A percentile compares a stretch with the other conserved stretches of the same genome.
These are phyloP conservation scores for Arthrobotrys musiformis DNA, from an alignment of 2,329 filamentous ascomycete genomes.

Conservation along the genomic window DNA sequence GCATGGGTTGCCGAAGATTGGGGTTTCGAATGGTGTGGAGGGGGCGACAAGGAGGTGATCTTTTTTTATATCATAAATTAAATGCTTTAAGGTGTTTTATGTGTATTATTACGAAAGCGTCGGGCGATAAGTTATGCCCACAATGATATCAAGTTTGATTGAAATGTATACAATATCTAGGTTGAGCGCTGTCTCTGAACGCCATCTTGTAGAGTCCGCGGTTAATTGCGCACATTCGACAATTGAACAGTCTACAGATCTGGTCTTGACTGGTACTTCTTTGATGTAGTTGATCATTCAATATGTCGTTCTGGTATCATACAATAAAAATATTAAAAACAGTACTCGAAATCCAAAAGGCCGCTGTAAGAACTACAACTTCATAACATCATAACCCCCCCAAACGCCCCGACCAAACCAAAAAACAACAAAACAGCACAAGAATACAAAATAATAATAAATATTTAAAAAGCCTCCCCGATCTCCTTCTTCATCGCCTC, in stretches of 20 bases:
- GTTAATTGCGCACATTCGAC: too few relatives aligned
- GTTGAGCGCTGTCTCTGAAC: too few relatives aligned
- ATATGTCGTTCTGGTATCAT: conserved; percentile 35
- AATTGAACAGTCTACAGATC: too few relatives aligned
- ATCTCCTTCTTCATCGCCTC: conserved; percentile 75
- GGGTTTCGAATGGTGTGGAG: conserved; percentile 18
- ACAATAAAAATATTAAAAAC: not conserved
- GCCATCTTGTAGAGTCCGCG: too few relatives aligned
- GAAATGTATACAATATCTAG: too few relatives aligned
- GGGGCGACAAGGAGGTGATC: conserved; percentile 15
- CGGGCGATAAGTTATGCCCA: not conserved
- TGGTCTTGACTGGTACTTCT: too few relatives aligned
- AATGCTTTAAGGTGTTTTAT: not conserved
- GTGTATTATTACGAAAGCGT: not conserved
- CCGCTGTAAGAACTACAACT: conserved; percentile 21
- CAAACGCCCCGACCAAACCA: too few relatives aligned
- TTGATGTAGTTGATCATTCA: not conserved
- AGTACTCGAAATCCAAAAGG: not conserved
- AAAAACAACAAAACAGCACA: not conserved
- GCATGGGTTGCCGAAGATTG: conserved; percentile 36
- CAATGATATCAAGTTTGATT: too few relatives aligned
- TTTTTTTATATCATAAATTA: too few relatives aligned
- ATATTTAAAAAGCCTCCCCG: conserved; percentile 38
- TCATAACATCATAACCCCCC: not conserved
- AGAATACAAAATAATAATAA: not conserved